A percentile compares a stretch with the other conserved stretches of the same genome.
Conservation (phyloP, 2,329 filamentous ascomycete genomes). For the Apiospora phragmitis region DNA sequence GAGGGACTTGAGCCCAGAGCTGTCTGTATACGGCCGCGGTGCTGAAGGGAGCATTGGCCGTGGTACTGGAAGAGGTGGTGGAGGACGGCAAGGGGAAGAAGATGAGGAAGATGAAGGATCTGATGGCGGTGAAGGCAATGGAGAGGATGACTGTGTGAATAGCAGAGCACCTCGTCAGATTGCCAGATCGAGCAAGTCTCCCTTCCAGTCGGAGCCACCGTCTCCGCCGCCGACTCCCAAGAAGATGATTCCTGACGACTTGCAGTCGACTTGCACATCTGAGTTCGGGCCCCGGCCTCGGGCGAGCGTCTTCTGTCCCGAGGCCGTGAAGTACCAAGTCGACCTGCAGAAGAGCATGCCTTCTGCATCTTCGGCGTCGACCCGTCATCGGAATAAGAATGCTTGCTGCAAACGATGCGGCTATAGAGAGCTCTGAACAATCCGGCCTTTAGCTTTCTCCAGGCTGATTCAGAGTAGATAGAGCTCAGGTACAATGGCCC, state of each 20-base stretch:
- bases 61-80: not conserved
- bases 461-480: no score
- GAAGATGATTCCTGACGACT: constrained; percentile 22
- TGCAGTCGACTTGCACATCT: constrained; percentile 21
- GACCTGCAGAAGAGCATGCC: constrained; percentile 33
- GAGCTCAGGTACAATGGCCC: no score
- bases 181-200: constrained; percentile 25
- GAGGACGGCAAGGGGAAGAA: no score
- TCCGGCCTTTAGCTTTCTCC: no score
- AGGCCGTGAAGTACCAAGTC: constrained; percentile 41
- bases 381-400: not conserved
- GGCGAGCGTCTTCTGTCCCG: constrained; percentile 42
- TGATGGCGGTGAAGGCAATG: not conserved
- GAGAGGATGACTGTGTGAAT: not conserved
- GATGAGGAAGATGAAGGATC: not conserved
- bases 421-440: no score
- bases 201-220: constrained; percentile 29
- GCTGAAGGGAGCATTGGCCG: no score
- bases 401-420: not conserved
- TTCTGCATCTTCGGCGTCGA: not conserved
- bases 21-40: not conserved
- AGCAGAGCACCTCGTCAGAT: constrained; percentile 15
- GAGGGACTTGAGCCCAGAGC: not conserved
- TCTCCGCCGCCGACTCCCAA: constrained; percentile 35
- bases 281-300: constrained; percentile 25